Percentiles rank a stretch among this genome's conserved stretches.
Conservation (phyloP, 164 flowering plant genomes). For the Magnolia officinalis region DNA sequence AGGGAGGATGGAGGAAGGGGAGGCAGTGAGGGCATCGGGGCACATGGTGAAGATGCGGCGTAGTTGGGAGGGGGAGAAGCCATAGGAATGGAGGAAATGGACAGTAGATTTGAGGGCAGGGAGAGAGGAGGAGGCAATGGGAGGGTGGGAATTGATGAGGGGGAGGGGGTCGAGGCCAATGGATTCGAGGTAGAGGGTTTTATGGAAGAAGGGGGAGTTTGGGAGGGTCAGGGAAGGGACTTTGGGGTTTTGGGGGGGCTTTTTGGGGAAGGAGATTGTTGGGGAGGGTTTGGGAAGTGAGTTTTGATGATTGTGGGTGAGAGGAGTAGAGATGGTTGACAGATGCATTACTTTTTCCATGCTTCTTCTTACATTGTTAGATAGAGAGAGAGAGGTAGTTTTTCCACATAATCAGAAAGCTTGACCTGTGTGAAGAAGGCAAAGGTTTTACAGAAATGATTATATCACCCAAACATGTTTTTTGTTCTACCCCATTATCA, state of each 20-base stretch:
- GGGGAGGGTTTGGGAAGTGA: slow-evolving; percentile 14
- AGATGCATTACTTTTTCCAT: slow-evolving; percentile 42
- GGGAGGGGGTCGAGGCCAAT: slow-evolving; percentile 68
- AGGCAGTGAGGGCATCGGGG: slow-evolving; percentile 54
- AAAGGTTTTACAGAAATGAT: background rate
- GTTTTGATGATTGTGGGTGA: slow-evolving; percentile 10
- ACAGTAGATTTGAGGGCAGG: slow-evolving; percentile 47
- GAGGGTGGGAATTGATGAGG: slow-evolving; percentile 45
- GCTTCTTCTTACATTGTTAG: background rate
- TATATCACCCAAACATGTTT: too few species aligned
- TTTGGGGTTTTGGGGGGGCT: slow-evolving; percentile 23
- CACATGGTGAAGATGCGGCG: slow-evolving; percentile 65
- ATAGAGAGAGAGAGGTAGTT: slow-evolving; percentile 10
- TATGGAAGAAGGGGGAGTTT: slow-evolving; percentile 45
- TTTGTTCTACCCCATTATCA: too few species aligned
- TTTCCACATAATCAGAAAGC: slow-evolving; percentile 89
- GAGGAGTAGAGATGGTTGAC: slow-evolving; percentile 17
- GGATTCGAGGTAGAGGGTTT: slow-evolving; percentile 76
- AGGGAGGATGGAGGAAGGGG: slow-evolving; percentile 33
- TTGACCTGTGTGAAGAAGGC: slow-evolving; percentile 58
- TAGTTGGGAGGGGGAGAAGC: slow-evolving; percentile 50
- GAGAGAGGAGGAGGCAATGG: slow-evolving; percentile 38
- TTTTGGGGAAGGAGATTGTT: slow-evolving; percentile 18
- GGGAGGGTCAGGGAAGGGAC: slow-evolving; percentile 1
- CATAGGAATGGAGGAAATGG: slow-evolving; percentile 48